Percentiles rank a stretch among this genome's conserved stretches.
phyloP scores from a whole-genome alignment of 768 basidiomycete genomes.

The Mycena galericulata region DNA sequence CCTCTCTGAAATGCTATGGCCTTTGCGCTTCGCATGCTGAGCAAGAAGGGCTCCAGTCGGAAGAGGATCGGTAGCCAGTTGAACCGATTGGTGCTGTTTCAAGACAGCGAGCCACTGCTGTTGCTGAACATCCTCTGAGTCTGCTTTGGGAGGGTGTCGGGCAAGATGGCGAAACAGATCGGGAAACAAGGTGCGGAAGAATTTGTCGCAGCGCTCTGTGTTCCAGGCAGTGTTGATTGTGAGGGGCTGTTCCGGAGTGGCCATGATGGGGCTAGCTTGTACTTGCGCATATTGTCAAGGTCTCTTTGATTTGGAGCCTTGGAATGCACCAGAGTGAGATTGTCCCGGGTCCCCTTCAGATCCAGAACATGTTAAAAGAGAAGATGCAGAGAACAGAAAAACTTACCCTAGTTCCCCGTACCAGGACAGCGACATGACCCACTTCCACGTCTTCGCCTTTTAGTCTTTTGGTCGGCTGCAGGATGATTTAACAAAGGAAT shows the following conservation, averaged over 20 bases:
- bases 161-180: not conserved
- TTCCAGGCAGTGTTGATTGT: not conserved
- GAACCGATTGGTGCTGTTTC: not conserved
- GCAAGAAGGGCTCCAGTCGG: not conserved
- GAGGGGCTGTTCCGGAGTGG: not conserved
- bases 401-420: not conserved
- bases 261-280: not conserved
- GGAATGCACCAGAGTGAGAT: not conserved
- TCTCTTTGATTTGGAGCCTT: not conserved
- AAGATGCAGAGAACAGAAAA: not conserved
- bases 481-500: not conserved
- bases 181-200: not conserved
- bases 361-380: not conserved
- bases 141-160: not conserved
- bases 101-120: not conserved
- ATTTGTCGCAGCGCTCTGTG: not conserved
- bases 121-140: not conserved
- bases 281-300: not conserved
- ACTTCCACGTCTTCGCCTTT: not conserved
- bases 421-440: not conserved
- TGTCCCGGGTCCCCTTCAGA: not conserved
- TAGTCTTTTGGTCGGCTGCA: not conserved
- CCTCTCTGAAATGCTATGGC: not conserved
- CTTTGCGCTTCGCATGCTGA: not conserved
- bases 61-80: not conserved